These are phyloP conservation scores for Clarireedia homoeocarpa DNA, from an alignment of 2,329 filamentous ascomycete species.

Conservation along the genomic window DNA sequence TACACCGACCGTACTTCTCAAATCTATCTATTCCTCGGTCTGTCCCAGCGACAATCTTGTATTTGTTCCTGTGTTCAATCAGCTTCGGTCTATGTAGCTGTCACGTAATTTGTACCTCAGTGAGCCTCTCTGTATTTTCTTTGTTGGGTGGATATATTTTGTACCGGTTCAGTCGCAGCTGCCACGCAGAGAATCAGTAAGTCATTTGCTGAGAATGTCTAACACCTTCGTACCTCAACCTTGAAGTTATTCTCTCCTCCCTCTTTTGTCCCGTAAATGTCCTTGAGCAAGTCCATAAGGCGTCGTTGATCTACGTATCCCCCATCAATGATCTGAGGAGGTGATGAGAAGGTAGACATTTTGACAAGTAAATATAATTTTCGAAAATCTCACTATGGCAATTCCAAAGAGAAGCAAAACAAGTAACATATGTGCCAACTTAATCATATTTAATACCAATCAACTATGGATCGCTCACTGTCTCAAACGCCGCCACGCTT, in stretches of 20 bases:
- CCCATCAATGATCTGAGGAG: slow-evolving; percentile 17
- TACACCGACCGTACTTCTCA: background rate
- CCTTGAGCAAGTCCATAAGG: slow-evolving; percentile 13
- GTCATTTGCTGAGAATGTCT: background rate
- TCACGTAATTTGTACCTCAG: slow-evolving; percentile 9
- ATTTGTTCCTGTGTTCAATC: slow-evolving; percentile 14
- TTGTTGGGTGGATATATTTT: slow-evolving; percentile 10
- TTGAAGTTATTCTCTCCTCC: slow-evolving; percentile 19
- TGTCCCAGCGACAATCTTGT: slow-evolving; percentile 11
- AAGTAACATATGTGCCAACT: too few relatives aligned
- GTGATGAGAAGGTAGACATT: background rate
- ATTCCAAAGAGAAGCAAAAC: too few relatives aligned
- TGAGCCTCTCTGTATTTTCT: slow-evolving; percentile 2
- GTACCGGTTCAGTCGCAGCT: slow-evolving; percentile 20
- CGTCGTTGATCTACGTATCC: slow-evolving; percentile 18
- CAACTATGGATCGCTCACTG: too few relatives aligned
- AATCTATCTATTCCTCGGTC: background rate
- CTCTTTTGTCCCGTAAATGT: slow-evolving; percentile 15
- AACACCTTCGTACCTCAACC: slow-evolving; percentile 13
- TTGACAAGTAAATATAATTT: too few relatives aligned
- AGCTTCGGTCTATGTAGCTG: background rate
- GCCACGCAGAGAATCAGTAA: background rate
- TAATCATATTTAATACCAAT: too few relatives aligned
- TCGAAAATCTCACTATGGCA: too few relatives aligned
- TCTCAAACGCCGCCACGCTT: too few relatives aligned